phyloP scores from a whole-genome alignment of 345 rosid genomes.

The Salix koriyanagi region DNA sequence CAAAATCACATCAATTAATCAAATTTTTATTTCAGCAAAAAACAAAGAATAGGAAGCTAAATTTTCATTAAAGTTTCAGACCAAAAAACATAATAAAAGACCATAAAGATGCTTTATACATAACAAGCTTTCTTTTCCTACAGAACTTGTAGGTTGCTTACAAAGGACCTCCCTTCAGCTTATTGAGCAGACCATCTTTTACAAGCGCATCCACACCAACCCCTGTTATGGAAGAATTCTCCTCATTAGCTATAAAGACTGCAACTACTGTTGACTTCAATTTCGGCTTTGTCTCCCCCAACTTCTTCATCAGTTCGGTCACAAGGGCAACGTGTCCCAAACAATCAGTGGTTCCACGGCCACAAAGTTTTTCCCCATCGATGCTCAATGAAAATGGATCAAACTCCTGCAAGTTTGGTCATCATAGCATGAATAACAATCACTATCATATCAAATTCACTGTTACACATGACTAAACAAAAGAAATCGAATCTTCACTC shows the following conservation, averaged over 20 bases:
- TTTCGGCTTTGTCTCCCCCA: conserved; percentile 73
- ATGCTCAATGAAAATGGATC: conserved; percentile 86
- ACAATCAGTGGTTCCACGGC: conserved; percentile 98
- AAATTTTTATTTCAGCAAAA: background rate
- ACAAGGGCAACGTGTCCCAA: conserved; percentile 94
- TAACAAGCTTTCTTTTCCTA: background rate
- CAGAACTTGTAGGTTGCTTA: conserved; percentile 26
- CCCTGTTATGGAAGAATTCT: conserved; percentile 77
- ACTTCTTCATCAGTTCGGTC: conserved; percentile 76
- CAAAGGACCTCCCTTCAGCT: conserved; percentile 93
- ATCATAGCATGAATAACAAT: background rate
- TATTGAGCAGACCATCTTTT: conserved; percentile 68
- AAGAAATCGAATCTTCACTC: background rate
- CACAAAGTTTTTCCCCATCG: conserved; percentile 84
- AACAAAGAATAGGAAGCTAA: background rate
- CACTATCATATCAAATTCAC: background rate
- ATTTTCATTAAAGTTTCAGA: background rate
- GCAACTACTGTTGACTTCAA: conserved; percentile 76
- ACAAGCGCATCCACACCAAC: conserved; percentile 90
- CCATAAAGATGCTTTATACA: background rate
- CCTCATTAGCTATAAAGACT: conserved; percentile 90
- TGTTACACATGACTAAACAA: background rate
- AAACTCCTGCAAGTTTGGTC: conserved; percentile 60
- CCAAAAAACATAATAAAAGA: background rate
- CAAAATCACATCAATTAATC: conserved; percentile 6